Evolutionary conservation across 129 eudicot genomes (phyloP), one percentile per base, ranked within the genome.

Genomic region (Cynara cardunculus): DNA sequence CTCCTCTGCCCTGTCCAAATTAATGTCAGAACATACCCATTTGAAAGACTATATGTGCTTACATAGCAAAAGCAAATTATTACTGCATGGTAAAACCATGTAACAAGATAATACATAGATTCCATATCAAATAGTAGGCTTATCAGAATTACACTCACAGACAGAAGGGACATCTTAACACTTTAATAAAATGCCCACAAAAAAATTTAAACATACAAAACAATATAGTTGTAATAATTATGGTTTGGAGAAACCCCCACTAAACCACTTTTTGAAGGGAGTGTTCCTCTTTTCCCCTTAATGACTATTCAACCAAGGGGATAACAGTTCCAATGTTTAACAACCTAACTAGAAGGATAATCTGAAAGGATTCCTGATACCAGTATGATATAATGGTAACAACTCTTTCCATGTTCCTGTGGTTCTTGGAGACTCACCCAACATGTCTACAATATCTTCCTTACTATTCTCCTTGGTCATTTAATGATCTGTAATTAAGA

Each of bases 1-100:
- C 98, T 94, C 87, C 80, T 92, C 88, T 92, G 96, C 85, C 92
- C 98, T 94, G 93, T 83, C 64, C 64, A 77, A 32, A 75, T 18
- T 62, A 69, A 81, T 35, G 25, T 68, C 71, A 83, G 70, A 85
- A 65, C 46, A 72, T 74, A 27, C 44, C 72, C 74, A 71, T 28
- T 66, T 46, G 16, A 59, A 67, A 68, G n/a, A 62, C 77, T 78
- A 25, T 4, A 35, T 16, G 7, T 14, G 27, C 73, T 14, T 30
- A 6, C 3, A 75, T 74, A 34, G 61, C 39, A 56, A 69, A 56
- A 34, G 25, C 65, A 28, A 69, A 69, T 62, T 19, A 24, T 24
- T 62, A 7, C 26, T 62, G 10, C 28, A 62, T 18, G 1, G 16
- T 26, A 35, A 61, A 14, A 25, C 49, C 25, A 25, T 56, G 44